phyloP scores from a whole-genome alignment of 2,329 filamentous ascomycete genomes.

The Diaporthe ampelina region DNA sequence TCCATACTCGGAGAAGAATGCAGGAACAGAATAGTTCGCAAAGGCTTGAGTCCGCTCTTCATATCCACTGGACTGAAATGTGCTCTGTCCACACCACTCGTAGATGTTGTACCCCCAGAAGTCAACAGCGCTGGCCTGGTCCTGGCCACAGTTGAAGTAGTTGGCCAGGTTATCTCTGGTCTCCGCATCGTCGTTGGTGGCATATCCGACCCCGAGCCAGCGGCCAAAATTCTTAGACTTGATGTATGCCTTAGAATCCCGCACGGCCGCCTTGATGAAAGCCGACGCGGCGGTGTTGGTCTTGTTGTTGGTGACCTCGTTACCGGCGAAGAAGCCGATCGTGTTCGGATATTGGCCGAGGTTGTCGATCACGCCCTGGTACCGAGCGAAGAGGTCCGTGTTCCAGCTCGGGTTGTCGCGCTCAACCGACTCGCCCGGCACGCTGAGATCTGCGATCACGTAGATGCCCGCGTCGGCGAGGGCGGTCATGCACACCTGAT shows the following conservation, averaged over 20 bases:
- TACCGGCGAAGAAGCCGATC: conserved; percentile 98
- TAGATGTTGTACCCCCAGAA: conserved; percentile 99
- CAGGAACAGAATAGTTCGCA: conserved; percentile 87
- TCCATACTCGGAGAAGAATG: conserved; percentile 99
- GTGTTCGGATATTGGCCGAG: conserved; percentile 89
- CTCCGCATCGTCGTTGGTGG: conserved; percentile 89
- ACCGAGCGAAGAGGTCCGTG: conserved; percentile 81
- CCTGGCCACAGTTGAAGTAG: conserved; percentile 93
- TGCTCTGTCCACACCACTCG: conserved; percentile 95
- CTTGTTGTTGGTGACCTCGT: conserved; percentile 91
- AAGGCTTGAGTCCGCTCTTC: conserved; percentile 88
- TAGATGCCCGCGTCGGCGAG: conserved; percentile 92
- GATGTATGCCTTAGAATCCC: conserved; percentile 96
- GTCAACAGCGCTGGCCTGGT: conserved; percentile 77
- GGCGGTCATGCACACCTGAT: conserved; percentile 86
- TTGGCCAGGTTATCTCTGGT: conserved; percentile 87
- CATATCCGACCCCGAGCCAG: conserved; percentile 91
- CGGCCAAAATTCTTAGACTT: conserved; percentile 81
- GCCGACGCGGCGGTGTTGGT: conserved; percentile 93
- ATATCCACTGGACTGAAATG: conserved; percentile 83
- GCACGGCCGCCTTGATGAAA: conserved; percentile 97
- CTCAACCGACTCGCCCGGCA: conserved; percentile 87
- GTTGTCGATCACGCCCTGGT: conserved; percentile 85
- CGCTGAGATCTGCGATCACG: conserved; percentile 89
- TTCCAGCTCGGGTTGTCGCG: conserved; percentile 85